Base-by-base conservation (phyloP, 2,329 filamentous ascomycete genomes). In the Cladophialophora chaetospira region DNA sequence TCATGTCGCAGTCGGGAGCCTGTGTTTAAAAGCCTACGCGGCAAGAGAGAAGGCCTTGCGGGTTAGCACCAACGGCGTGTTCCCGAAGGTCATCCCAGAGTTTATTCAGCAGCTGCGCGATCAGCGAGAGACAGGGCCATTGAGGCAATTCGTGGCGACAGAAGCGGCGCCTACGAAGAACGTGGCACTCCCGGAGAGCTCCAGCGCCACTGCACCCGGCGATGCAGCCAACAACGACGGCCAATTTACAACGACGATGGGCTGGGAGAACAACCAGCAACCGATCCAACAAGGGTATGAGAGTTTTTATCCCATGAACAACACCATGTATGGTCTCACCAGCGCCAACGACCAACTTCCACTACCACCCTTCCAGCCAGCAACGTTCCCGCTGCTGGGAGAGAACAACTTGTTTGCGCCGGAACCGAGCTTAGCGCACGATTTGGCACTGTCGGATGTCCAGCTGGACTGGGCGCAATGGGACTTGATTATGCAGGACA, bases 11-110 rank as follows among this genome's bases (percentile, higher is more conserved):
- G 66, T 79, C 2, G 70, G 71, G 1, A 72, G 72, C 44, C 64
- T 80, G 19, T 73, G 73, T 2, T 60, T 79, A 1, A 75, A 74
- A 53, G 74, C 77, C 1, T 81, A 77, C 75, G 71, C 73, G 5
- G 70, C 64, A 25, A 45, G 66, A 26, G 58, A 61, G 40, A 25
- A 45, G 15, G 53, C 58, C 8, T 48, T 62, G n/a, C 33, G 58
- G 3, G 57, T 60, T 45, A 57, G 48, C n/a, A 58, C 57, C 21
- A 54, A 60, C 28, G 62, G 62, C 21, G 53, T 61, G 5, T 52
- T 52, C 28, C 61, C 63, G 21, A 58, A 58, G 36, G 26, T 29
- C 4, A 60, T 51, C 6, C 64, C 64, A 6, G 63, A 62, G 8
- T 66, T 60, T 26, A 64, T 66, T 35, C 25, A 40, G 10, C 38